Evolutionary conservation across 2,329 filamentous ascomycete genomes (phyloP).

Genomic region (Huntiella abstrusa): DNA sequence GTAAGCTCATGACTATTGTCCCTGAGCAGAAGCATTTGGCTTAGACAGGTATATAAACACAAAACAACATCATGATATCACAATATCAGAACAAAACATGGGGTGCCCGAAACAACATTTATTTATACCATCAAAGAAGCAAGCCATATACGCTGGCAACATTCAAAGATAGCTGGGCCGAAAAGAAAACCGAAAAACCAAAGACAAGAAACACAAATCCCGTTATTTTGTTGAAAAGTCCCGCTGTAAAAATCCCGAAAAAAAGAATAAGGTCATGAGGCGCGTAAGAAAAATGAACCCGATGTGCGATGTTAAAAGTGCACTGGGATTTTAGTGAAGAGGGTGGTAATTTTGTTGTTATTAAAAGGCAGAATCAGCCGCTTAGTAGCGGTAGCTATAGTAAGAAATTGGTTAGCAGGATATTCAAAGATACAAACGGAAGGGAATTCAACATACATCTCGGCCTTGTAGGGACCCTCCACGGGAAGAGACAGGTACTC

Average conservation of each 20-base stretch:
- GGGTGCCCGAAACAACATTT: background rate
- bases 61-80: background rate
- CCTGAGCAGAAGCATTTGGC: slow-evolving; percentile 38
- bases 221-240: slow-evolving; percentile 13
- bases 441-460: slow-evolving; percentile 45
- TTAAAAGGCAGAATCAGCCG: slow-evolving; percentile 5
- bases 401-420: slow-evolving; percentile 12
- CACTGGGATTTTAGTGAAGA: slow-evolving; percentile 11
- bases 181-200: slow-evolving; percentile 4
- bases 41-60: background rate
- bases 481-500: slow-evolving; percentile 79
- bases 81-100: too few relatives aligned
- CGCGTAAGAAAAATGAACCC: slow-evolving; percentile 10
- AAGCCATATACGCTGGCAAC: background rate
- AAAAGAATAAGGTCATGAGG: slow-evolving; percentile 11
- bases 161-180: background rate
- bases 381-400: slow-evolving; percentile 28
- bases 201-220: slow-evolving; percentile 5
- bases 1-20: slow-evolving; percentile 49
- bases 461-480: slow-evolving; percentile 90
- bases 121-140: background rate
- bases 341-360: slow-evolving; percentile 16
- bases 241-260: slow-evolving; percentile 12
- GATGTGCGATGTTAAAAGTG: slow-evolving; percentile 11
- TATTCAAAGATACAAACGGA: background rate